These are phyloP conservation scores for Phytophthora kernoviae DNA, from an alignment of 352 stramenopile genomes.

Conservation along the genomic window DNA sequence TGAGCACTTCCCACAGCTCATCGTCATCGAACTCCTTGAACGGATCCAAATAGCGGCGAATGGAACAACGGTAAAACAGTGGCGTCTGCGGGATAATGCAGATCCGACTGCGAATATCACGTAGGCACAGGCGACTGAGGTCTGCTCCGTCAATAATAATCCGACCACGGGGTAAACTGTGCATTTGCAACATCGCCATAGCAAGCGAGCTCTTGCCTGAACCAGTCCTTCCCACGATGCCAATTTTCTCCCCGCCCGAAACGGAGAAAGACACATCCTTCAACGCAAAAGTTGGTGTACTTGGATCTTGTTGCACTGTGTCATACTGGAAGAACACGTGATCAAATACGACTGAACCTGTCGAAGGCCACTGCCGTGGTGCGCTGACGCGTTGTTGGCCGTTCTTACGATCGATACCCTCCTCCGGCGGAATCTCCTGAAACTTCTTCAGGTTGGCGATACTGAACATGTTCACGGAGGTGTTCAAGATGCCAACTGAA, in stretches of 20 bases:
- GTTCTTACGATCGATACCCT: conserved; percentile 13
- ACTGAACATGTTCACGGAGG: conserved; percentile 41
- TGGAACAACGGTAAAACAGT: conserved; percentile 90
- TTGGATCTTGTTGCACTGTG: conserved; percentile 34
- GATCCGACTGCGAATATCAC: conserved; percentile 49
- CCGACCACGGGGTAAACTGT: conserved; percentile 43
- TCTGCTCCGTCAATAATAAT: conserved; percentile 93
- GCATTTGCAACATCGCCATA: conserved; percentile 62
- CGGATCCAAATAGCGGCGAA: conserved; percentile 93
- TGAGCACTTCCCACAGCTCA: conserved; percentile 51
- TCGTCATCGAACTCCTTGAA: conserved; percentile 81
- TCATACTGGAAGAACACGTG: conserved; percentile 87
- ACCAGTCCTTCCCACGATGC: conserved; percentile 61
- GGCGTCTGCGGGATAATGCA: conserved; percentile 90
- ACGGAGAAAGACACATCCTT: conserved; percentile 58
- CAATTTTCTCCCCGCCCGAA: conserved; percentile 51
- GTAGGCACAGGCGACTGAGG: conserved; percentile 49
- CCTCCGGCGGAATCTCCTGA: conserved; percentile 61
- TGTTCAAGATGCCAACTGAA: conserved; percentile 37
- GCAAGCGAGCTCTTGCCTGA: conserved; percentile 64
- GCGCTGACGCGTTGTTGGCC: conserved; percentile 8
- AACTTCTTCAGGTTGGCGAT: conserved; percentile 51
- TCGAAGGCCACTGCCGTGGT: conserved; percentile 59
- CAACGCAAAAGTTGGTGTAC: conserved; percentile 36
- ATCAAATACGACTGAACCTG: conserved; percentile 79